These are phyloP conservation scores for Epichloe typhina DNA, from an alignment of 2,329 filamentous ascomycete species.

Conservation along the genomic window DNA sequence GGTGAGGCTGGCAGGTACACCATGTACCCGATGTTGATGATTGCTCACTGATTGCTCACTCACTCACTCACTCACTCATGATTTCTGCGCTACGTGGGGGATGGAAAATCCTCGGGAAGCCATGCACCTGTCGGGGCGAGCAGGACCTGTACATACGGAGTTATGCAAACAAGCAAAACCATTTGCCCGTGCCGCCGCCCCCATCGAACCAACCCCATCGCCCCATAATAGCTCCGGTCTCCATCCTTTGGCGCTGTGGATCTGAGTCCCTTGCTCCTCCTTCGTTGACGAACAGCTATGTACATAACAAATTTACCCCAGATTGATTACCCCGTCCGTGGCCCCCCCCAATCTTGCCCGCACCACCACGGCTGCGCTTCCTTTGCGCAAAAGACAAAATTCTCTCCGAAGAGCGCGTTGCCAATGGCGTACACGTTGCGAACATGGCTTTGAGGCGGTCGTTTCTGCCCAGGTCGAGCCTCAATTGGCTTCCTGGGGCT, in stretches of 20 bases:
- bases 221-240: background rate
- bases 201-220: background rate
- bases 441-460: constrained; percentile 19
- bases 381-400: background rate
- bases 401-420: background rate
- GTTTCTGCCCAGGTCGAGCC: constrained; percentile 12
- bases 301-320: background rate
- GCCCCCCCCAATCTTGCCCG: background rate
- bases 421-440: background rate
- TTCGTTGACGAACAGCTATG: background rate
- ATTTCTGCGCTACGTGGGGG: constrained; percentile 1
- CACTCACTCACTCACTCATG: background rate
- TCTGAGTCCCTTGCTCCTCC: background rate
- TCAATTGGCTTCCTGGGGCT: constrained; percentile 8
- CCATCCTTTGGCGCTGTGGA: background rate
- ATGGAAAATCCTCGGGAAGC: background rate
- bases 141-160: too few relatives aligned
- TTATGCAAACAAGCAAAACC: background rate
- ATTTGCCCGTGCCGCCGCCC: too few relatives aligned
- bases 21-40: background rate
- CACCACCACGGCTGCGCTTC: background rate
- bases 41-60: background rate
- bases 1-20: background rate
- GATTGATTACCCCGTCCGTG: background rate
- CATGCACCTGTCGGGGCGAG: constrained; percentile 1